These are phyloP conservation scores for Gossypium raimondii DNA, from an alignment of 345 rosid species.

Conservation along the genomic window DNA sequence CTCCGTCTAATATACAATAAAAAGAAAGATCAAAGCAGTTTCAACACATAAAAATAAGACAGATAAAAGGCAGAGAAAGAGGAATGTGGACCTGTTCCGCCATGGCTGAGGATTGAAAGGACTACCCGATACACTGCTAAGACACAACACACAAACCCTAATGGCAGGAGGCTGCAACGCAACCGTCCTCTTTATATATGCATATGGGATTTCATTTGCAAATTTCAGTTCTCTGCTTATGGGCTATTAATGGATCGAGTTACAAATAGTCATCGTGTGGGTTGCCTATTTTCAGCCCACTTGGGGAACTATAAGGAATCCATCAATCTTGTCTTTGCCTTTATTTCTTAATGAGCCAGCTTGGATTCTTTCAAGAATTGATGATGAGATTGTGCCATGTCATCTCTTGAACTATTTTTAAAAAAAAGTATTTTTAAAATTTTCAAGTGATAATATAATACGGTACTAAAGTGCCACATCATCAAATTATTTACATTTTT, in stretches of 20 bases:
- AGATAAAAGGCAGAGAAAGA: neutral
- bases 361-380: no score
- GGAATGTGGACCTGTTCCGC: conserved; percentile 22
- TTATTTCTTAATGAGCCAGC: no score
- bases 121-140: neutral
- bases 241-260: neutral
- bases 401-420: no score
- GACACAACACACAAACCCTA: conserved; percentile 10
- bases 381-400: no score
- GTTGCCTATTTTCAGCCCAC: neutral
- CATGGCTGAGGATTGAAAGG: conserved; percentile 12
- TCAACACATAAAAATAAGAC: neutral
- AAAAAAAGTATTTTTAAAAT: no score
- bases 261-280: neutral
- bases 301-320: no score
- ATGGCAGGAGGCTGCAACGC: neutral
- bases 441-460: no score
- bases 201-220: neutral
- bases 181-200: neutral
- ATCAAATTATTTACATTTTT: no score
- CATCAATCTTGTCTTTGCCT: neutral
- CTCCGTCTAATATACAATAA: conserved; percentile 1
- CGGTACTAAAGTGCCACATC: no score
- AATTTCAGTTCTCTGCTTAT: neutral
- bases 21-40: neutral